Conservation (phyloP, 345 rosid genomes). For the Murraya paniculata region DNA sequence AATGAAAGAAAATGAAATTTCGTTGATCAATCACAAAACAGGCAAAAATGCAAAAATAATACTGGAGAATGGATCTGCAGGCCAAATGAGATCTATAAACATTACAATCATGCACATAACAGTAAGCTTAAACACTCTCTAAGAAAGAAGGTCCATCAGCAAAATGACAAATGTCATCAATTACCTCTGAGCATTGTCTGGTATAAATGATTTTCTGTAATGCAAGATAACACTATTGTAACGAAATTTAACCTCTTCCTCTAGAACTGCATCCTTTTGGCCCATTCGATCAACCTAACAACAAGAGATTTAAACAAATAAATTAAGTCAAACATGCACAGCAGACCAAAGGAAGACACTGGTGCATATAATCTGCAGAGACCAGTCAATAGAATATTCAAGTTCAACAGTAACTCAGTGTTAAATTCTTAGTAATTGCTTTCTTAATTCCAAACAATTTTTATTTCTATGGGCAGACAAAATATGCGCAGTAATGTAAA, state of each 20-base stretch:
- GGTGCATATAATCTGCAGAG: not conserved
- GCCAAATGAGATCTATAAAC: not conserved
- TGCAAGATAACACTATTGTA: conserved; percentile 75
- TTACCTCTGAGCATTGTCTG: conserved; percentile 90
- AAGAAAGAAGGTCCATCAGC: not conserved
- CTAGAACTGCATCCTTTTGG: conserved; percentile 66
- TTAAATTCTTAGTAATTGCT: not conserved
- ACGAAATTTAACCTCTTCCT: conserved; percentile 80
- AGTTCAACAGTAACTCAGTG: not conserved
- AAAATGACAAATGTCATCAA: not conserved
- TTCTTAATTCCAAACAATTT: not conserved
- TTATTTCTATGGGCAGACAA: not conserved
- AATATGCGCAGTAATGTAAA: not conserved
- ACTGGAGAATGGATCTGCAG: not conserved
- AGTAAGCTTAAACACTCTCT: not conserved
- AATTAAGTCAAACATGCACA: not conserved
- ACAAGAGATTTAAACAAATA: conserved; percentile 23
- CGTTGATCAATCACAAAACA: not conserved
- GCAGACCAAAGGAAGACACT: not conserved
- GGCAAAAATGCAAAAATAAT: conserved; percentile 1
- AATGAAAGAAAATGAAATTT: not conserved
- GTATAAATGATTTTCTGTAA: conserved; percentile 92
- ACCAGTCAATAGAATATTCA: not conserved
- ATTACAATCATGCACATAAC: not conserved
- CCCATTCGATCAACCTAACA: conserved; percentile 79